Conservation (phyloP, 306 rosid species). For the Astragalus glycyphyllos region DNA sequence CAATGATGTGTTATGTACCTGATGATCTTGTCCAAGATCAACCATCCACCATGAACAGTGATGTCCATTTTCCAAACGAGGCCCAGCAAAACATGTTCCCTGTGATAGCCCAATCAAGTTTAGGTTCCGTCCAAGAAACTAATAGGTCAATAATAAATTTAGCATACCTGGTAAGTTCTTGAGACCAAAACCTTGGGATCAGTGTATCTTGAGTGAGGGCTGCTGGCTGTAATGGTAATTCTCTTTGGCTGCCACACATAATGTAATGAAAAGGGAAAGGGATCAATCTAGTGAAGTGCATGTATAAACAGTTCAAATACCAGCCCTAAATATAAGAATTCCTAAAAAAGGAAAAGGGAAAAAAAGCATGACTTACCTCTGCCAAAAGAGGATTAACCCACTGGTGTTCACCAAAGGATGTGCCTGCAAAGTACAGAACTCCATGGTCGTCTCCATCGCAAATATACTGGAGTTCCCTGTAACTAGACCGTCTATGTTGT, state of each 20-base stretch:
- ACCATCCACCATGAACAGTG: slow-evolving; percentile 89
- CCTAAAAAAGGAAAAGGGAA: background rate
- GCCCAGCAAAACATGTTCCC: slow-evolving; percentile 97
- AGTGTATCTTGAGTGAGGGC: slow-evolving; percentile 88
- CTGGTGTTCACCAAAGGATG: slow-evolving; percentile 86
- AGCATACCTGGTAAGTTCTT: slow-evolving; percentile 79
- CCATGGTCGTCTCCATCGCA: slow-evolving; percentile 91
- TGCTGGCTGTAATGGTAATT: slow-evolving; percentile 74
- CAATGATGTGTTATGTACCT: slow-evolving; percentile 55
- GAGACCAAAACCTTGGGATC: slow-evolving; percentile 96
- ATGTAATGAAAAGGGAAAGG: background rate
- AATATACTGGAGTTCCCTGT: slow-evolving; percentile 86
- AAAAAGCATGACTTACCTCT: slow-evolving; percentile 55
- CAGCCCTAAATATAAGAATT: background rate
- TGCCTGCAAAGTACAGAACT: slow-evolving; percentile 86
- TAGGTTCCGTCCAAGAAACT: slow-evolving; percentile 31
- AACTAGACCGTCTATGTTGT: slow-evolving; percentile 88
- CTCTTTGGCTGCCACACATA: slow-evolving; percentile 55
- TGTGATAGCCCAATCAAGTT: slow-evolving; percentile 47
- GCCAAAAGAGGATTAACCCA: slow-evolving; percentile 98
- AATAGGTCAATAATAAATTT: slow-evolving; percentile 4
- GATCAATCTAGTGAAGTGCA: slow-evolving; percentile 16
- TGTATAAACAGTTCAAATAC: slow-evolving; percentile 26
- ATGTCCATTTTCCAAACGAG: slow-evolving; percentile 77
- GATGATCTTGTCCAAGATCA: slow-evolving; percentile 84